Conservation (phyloP, 1,139 yeast genomes). For the Protomyces pachydermus region DNA sequence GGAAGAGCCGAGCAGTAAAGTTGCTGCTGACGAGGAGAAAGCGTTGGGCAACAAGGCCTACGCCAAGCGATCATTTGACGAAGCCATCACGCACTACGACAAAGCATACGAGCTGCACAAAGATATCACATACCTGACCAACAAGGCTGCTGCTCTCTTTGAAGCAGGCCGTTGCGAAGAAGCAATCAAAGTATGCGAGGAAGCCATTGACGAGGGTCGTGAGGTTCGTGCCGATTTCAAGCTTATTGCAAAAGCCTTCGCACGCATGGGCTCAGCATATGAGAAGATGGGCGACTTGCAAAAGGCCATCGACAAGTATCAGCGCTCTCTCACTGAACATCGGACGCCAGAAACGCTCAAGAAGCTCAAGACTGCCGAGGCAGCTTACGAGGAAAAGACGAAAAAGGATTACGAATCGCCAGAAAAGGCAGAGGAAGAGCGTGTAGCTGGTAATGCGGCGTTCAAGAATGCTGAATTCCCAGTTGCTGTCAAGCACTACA, state of each 20-base stretch:
- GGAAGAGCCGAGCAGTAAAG: slow-evolving; percentile 42
- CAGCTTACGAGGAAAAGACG: slow-evolving; percentile 73
- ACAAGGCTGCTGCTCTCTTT: slow-evolving; percentile 95
- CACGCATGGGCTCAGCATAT: slow-evolving; percentile 81
- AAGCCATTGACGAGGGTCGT: slow-evolving; percentile 85
- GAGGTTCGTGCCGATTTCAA: slow-evolving; percentile 88
- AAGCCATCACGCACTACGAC: slow-evolving; percentile 79
- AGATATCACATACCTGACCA: slow-evolving; percentile 90
- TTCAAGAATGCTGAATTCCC: slow-evolving; percentile 97
- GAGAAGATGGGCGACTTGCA: slow-evolving; percentile 67
- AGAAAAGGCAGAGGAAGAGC: slow-evolving; percentile 90
- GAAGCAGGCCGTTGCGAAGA: slow-evolving; percentile 90
- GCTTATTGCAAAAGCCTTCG: slow-evolving; percentile 81
- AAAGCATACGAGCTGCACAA: slow-evolving; percentile 77
- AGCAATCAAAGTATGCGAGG: slow-evolving; percentile 72
- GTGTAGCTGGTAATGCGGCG: slow-evolving; percentile 82
- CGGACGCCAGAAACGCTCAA: slow-evolving; percentile 90
- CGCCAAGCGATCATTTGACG: slow-evolving; percentile 84
- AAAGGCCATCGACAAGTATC: slow-evolving; percentile 71
- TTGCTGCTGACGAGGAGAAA: slow-evolving; percentile 71
- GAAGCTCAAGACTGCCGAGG: slow-evolving; percentile 83
- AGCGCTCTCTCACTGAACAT: slow-evolving; percentile 92
- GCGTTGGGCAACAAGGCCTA: slow-evolving; percentile 81
- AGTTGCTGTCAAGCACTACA: slow-evolving; percentile 85
- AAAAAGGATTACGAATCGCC: slow-evolving; percentile 77